phyloP scores from a whole-genome alignment of 1,284 basidiomycete species.

The Exsudoporus floridanus region DNA sequence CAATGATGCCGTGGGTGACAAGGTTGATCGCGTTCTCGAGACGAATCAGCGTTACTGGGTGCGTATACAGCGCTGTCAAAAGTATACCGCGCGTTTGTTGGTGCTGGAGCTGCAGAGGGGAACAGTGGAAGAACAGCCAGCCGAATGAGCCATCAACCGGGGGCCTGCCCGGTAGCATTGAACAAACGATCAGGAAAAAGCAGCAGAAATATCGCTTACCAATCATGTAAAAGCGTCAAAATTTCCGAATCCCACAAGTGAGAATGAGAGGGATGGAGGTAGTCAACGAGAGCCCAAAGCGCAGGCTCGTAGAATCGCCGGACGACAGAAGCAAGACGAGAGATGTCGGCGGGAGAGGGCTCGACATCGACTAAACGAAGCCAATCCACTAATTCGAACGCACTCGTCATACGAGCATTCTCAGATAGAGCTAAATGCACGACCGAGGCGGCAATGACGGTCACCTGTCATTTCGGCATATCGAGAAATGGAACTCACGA shows the following conservation, averaged over 20 bases:
- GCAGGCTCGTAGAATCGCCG: conserved; percentile 43
- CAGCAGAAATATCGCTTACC: conserved; percentile 30
- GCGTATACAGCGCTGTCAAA: conserved; percentile 33
- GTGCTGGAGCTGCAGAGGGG: conserved; percentile 24
- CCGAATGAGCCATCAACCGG: conserved; percentile 38
- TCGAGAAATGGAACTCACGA: conserved; percentile 38
- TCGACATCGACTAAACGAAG: conserved; percentile 47
- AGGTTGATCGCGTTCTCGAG: conserved; percentile 41
- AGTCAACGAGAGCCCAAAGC: conserved; percentile 43
- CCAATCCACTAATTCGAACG: conserved; percentile 60
- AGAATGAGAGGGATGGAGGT: conserved; percentile 43
- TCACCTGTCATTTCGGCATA: not conserved
- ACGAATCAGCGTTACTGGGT: conserved; percentile 24
- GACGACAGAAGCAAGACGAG: conserved; percentile 42
- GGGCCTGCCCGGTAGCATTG: conserved; percentile 7
- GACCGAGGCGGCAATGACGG: not conserved
- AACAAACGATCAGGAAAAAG: not conserved
- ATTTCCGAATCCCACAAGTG: conserved; percentile 42
- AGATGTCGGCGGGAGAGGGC: conserved; percentile 38
- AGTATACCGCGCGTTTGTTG: conserved; percentile 26
- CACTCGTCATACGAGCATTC: conserved; percentile 36
- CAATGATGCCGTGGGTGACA: conserved; percentile 40
- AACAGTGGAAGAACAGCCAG: conserved; percentile 46
- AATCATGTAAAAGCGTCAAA: conserved; percentile 17
- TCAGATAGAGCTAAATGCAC: conserved; percentile 37